A percentile compares a stretch with the other conserved stretches of the same genome.
Conservation (phyloP, 139 green algal species). For the Penium margaritaceum region DNA sequence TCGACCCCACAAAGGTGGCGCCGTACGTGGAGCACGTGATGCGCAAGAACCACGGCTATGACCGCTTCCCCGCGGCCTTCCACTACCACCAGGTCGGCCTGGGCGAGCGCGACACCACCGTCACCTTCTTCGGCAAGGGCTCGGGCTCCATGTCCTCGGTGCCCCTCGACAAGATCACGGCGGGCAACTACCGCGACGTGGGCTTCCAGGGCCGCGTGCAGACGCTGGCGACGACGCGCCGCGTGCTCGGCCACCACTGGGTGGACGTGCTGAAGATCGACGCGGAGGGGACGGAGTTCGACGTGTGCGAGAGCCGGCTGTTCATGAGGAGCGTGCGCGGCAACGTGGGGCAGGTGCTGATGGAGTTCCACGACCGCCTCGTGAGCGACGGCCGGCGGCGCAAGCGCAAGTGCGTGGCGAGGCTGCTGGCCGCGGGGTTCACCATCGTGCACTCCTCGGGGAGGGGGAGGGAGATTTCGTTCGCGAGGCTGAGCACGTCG, state of each 20-base stretch:
- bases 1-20: neutral
- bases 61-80: neutral
- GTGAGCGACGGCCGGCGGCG: too few relatives aligned
- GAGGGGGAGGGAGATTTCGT: too few relatives aligned
- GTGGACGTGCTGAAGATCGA: slow-evolving; percentile 16
- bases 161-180: neutral
- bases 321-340: too few relatives aligned
- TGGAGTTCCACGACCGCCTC: too few relatives aligned
- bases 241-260: neutral
- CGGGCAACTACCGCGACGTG: neutral
- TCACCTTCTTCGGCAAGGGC: neutral
- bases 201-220: neutral
- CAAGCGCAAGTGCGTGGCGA: too few relatives aligned
- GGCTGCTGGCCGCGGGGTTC: too few relatives aligned
- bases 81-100: neutral
- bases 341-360: too few relatives aligned
- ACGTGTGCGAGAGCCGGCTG: too few relatives aligned
- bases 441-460: too few relatives aligned
- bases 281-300: neutral
- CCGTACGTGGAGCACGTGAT: neutral
- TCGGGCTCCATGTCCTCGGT: neutral
- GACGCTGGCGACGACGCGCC: neutral
- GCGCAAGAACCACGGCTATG: neutral
- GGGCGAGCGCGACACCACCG: neutral
- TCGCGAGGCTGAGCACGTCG: too few relatives aligned